phyloP scores from a whole-genome alignment of 768 basidiomycete genomes.

The Tulasnella sp. region DNA sequence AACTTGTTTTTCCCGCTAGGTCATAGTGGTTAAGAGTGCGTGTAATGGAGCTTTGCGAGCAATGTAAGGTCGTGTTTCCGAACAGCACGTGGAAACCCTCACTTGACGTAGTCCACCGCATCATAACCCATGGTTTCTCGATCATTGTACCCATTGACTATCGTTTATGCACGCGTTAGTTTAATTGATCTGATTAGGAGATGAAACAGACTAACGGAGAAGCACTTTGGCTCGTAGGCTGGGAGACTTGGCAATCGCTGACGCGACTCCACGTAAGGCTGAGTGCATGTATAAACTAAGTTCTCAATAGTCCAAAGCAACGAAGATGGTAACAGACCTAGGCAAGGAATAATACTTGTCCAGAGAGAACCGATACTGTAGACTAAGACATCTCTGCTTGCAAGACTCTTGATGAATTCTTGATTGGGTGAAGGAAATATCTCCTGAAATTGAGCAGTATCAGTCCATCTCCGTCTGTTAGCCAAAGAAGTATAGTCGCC shows the following conservation, averaged over 20 bases:
- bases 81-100: constrained; percentile 18
- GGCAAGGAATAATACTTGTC: constrained; percentile 91
- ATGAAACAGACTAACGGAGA: constrained; percentile 43
- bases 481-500: not conserved
- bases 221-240: constrained; percentile 67
- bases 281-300: not conserved
- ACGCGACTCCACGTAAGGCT: constrained; percentile 66
- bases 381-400: constrained; percentile 52
- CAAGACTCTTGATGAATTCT: constrained; percentile 55
- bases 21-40: constrained; percentile 44
- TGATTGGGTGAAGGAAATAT: constrained; percentile 83
- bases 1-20: constrained; percentile 38
- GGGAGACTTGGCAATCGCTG: constrained; percentile 59
- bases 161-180: not conserved
- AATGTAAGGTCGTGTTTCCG: not conserved
- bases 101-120: constrained; percentile 75
- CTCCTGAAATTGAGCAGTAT: constrained; percentile 31
- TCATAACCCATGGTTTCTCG: constrained; percentile 79
- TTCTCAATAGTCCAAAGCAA: not conserved
- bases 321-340: constrained; percentile 24
- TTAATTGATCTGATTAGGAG: not conserved
- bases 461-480: not conserved
- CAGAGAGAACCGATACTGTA: constrained; percentile 92
- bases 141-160: constrained; percentile 82
- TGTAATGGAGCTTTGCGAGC: constrained; percentile 43